Evolutionary conservation across 2,329 filamentous ascomycete genomes (phyloP), one percentile per base, ranked within the genome.

Genomic region (Didymella arachidicola): DNA sequence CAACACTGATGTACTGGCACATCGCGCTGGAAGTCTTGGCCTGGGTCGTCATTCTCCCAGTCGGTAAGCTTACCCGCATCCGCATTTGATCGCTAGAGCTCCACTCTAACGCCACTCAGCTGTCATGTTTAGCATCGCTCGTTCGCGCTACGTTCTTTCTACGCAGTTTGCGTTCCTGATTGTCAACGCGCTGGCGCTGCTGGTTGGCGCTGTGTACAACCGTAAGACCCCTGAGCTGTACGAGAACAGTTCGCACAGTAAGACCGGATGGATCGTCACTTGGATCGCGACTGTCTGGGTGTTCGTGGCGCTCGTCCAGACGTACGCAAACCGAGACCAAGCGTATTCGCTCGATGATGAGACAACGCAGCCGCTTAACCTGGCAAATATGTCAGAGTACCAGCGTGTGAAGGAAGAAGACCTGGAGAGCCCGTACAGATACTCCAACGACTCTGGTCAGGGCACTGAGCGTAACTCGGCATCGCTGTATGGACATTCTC

Each of bases 231-330:
- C 93, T 1, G 91, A 97, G 72, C 80, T 97, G 22, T 97, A 97
- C 74, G 87, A 88, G 30, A 89, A 90, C 72, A 96, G 96, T 72
- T 86, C 89, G n/a, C 93, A 97, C 76, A 88, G 93, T 79, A 93
- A 91, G 75, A 84, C 94, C 42, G 93, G 93, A 53, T 98, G 94
- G 94, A 82, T 91, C 41, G 83, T 89, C 29, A 94, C 90, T 3
- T 90, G 86, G 82, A 81, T 93, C 4, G 82, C 90, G 11, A 83
- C 82, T 51, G 87, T 84, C 0, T 94, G 97, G 79, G 83, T 89
- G 16, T 69, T 89, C 38, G 80, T 96, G 72, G 86, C 87, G 47
- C 73, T 92, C 53, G 78, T 92, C 45, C 87, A 87, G 51, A 79
- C 83, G 41, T 85, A 90, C 60, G 82, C 84, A 4, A 82, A 83